These are phyloP conservation scores for Populus tremula DNA, from an alignment of 345 rosid genomes.

Conservation along the genomic window DNA sequence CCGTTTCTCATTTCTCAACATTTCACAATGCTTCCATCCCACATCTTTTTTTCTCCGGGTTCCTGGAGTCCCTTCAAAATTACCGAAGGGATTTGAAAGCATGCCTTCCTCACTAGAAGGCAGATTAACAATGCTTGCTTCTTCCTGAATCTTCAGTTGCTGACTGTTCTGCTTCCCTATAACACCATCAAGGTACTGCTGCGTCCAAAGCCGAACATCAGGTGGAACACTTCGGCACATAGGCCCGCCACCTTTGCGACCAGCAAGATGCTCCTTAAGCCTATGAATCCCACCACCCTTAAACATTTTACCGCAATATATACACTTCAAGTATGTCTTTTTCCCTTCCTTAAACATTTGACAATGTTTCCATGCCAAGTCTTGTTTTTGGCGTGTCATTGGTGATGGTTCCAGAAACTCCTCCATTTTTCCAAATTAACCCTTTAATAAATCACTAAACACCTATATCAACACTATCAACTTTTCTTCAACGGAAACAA, in stretches of 20 bases:
- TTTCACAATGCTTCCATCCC: constrained; percentile 28
- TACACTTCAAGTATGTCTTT: constrained; percentile 19
- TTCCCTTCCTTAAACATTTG: constrained; percentile 13
- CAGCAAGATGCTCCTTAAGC: constrained; percentile 34
- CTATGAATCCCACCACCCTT: constrained; percentile 36
- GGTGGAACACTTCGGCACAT: constrained; percentile 21
- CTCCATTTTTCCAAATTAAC: neutral
- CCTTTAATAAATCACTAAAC: neutral
- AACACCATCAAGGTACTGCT: constrained; percentile 19
- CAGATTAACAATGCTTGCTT: neutral
- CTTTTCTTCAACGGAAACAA: neutral
- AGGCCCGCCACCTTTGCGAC: constrained; percentile 28
- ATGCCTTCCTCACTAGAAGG: neutral
- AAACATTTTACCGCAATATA: constrained; percentile 24
- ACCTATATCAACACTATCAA: neutral
- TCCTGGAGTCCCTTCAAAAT: neutral
- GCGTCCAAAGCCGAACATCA: constrained; percentile 20
- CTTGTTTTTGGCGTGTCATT: constrained; percentile 13
- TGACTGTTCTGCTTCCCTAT: constrained; percentile 3
- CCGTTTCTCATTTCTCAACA: constrained; percentile 1
- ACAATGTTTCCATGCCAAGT: constrained; percentile 26
- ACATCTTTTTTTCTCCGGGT: constrained; percentile 25
- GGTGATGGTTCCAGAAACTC: neutral
- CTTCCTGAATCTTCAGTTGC: constrained; percentile 4
- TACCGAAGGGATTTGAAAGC: constrained; percentile 26